Base-by-base conservation (phyloP, 2,329 filamentous ascomycete genomes). In the Arthrobotrys sinensis region DNA sequence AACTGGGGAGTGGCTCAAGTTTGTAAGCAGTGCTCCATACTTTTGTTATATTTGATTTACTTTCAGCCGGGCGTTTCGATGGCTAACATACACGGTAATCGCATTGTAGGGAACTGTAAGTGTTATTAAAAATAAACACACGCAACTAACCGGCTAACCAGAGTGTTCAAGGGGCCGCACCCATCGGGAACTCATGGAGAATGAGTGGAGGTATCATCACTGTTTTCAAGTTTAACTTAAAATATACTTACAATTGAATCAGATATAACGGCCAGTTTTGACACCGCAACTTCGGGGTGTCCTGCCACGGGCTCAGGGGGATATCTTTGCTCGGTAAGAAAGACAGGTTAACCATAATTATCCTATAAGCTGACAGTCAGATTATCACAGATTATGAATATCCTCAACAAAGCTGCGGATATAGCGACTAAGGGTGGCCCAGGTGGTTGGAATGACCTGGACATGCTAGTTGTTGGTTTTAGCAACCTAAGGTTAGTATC, bases 381-480 rank as follows among this genome's bases (percentile, higher is more conserved):
- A 4, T 16, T 63, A 8, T 19, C 52, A 19, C 63, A 71, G 67
- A 53, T 71, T 10, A 63, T 71, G 67, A 71, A 71, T 21, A 71
- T 71, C 85, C 84, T 71, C 0, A 71, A 71, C 34, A 71, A 71
- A 71, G 67, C 67, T 8, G 67, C 67, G 14, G 53, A 55, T 12
- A 71, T 71, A 3, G 40, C 67, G 40, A 63, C 67, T n/a, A 71
- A 64, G 14, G 67, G 67, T 11, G 21, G 24, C 16, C n/a, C 28
- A 34, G 67, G 67, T 45, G 67, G 67, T 40, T 71, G 67, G 75
- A 81, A 83, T 66, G 82, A 84, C 36, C 80, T 83, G 14, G 84
- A 84, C 80, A 86, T 86, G 82, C 81, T 84, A 4, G 84, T 86
- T 34, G 84, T 86, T 6, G 83, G 84, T 14, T 85, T 85, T 48